Base-by-base conservation (phyloP, 768 basidiomycete species). In the Tricholoma hemisulphureum region DNA sequence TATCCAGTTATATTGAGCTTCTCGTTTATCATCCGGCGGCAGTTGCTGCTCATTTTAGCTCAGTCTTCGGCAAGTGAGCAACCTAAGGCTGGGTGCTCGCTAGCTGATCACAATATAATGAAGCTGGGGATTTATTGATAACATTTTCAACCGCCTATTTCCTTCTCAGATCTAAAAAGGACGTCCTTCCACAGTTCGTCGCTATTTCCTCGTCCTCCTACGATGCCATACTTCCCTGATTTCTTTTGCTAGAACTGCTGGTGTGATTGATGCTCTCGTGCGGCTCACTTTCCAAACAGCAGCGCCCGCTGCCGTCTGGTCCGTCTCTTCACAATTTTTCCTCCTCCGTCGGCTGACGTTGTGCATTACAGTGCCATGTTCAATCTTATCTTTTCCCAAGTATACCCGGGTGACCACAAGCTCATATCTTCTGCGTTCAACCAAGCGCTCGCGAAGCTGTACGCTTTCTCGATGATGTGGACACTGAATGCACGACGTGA, bases 391-490 rank as follows among this genome's bases (percentile, higher is more conserved):
- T 71, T 73, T 41, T 71, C 73, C 14, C 72, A 73, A 62, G 32
- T 69, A 3, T 69, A 69, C 52, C 16, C 55, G 5, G 64, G 67
- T 3, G 35, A 61, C 11, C 48, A 61, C 8, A 66, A 57, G n/a
- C 60, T 73, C 26, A 66, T 71, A 2, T 68, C 68, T 1, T 65
- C 64, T 1, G 69, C 62, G 3, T 72, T 73, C 51, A 73, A 73
- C 55, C 62, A 64, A 57, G 59, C 61, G 8, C 58, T 73, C 5
- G 70, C 73, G 6, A 75, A 71, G 37, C 58, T 75, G 9, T 75
- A 73, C 51, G 73, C 70, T 1, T 61, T 72, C 32, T 72, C 70
- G 4, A 75, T 74, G 73, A 71, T 74, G 72, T 74, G 72, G 71
- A 72, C 72, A 4, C 58, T 74, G 45, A 74, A 74, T 34, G 69